A percentile compares a stretch with the other conserved stretches of the same genome.
Evolutionary conservation across 768 basidiomycete genomes (phyloP).

Genomic region (Baorangia bicolor): DNA sequence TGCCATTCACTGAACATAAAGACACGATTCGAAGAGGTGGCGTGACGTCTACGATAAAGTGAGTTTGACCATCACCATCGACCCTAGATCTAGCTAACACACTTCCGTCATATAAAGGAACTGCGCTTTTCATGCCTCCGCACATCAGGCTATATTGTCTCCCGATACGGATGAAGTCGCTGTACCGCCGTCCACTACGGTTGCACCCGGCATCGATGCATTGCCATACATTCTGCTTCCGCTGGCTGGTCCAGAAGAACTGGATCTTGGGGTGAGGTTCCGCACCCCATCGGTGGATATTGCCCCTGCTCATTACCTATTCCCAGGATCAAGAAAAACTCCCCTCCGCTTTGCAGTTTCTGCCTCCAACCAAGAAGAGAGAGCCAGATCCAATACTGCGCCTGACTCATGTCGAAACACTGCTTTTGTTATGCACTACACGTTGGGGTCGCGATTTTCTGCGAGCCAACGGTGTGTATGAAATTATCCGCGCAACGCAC

Average conservation of each 20-base stretch:
- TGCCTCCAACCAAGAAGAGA: constrained; percentile 79
- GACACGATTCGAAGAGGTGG: constrained; percentile 87
- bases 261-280: constrained; percentile 75
- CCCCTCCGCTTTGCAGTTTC: constrained; percentile 81
- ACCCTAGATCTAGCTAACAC: constrained; percentile 12
- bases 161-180: constrained; percentile 57
- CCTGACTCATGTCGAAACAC: constrained; percentile 82
- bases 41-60: constrained; percentile 88
- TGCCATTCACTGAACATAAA: constrained; percentile 86
- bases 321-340: constrained; percentile 84
- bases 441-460: constrained; percentile 84
- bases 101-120: constrained; percentile 49
- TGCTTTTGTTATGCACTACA: constrained; percentile 86
- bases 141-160: constrained; percentile 69
- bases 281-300: background rate
- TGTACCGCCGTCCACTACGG: constrained; percentile 54
- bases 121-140: constrained; percentile 67
- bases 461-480: constrained; percentile 80
- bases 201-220: constrained; percentile 77
- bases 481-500: constrained; percentile 78
- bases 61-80: constrained; percentile 13
- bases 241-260: constrained; percentile 92
- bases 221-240: constrained; percentile 86
- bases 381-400: constrained; percentile 78
- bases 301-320: background rate